Percentiles rank a stretch among this genome's conserved stretches.
phyloP scores from a whole-genome alignment of 495 filamentous ascomycete genomes.

The Cercophora scortea region DNA sequence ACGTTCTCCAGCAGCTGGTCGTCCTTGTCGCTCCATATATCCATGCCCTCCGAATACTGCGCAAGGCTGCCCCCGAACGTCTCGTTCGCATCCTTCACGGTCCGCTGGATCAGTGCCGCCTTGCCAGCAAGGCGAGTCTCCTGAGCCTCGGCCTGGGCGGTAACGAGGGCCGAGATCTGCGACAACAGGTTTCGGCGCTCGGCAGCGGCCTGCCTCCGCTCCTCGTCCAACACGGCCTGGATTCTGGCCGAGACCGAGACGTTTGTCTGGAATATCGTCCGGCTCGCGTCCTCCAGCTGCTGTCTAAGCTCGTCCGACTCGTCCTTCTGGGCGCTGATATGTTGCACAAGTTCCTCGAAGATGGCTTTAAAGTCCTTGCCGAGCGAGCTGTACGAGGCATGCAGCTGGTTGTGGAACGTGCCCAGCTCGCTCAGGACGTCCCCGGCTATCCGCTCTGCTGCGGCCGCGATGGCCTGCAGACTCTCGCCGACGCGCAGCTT shows the following conservation, averaged over 20 bases:
- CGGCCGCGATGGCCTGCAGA: slow-evolving; percentile 72
- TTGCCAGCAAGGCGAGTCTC: slow-evolving; percentile 60
- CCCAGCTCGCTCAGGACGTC: slow-evolving; percentile 85
- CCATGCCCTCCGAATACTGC: slow-evolving; percentile 63
- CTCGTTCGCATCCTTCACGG: slow-evolving; percentile 53
- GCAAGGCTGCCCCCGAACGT: slow-evolving; percentile 54
- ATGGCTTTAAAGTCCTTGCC: slow-evolving; percentile 81
- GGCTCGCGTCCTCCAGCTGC: slow-evolving; percentile 61
- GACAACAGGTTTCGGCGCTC: slow-evolving; percentile 67
- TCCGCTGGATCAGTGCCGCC: slow-evolving; percentile 51
- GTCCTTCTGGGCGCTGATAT: slow-evolving; percentile 66
- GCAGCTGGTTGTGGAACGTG: slow-evolving; percentile 74
- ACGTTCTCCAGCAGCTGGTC: slow-evolving; percentile 62
- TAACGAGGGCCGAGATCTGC: slow-evolving; percentile 70
- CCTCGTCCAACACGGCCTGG: slow-evolving; percentile 66
- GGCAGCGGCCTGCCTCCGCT: slow-evolving; percentile 60
- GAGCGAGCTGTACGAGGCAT: slow-evolving; percentile 77
- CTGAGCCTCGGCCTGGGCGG: slow-evolving; percentile 63
- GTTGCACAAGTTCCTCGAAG: slow-evolving; percentile 70
- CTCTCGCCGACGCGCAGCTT: slow-evolving; percentile 81
- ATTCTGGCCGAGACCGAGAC: slow-evolving; percentile 56
- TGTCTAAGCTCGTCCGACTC: slow-evolving; percentile 66
- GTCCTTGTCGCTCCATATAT: slow-evolving; percentile 66
- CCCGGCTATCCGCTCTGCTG: slow-evolving; percentile 78
- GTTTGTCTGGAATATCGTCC: slow-evolving; percentile 57